phyloP scores from a whole-genome alignment of 1,284 basidiomycete species.

The Phenoliferia sp. region DNA sequence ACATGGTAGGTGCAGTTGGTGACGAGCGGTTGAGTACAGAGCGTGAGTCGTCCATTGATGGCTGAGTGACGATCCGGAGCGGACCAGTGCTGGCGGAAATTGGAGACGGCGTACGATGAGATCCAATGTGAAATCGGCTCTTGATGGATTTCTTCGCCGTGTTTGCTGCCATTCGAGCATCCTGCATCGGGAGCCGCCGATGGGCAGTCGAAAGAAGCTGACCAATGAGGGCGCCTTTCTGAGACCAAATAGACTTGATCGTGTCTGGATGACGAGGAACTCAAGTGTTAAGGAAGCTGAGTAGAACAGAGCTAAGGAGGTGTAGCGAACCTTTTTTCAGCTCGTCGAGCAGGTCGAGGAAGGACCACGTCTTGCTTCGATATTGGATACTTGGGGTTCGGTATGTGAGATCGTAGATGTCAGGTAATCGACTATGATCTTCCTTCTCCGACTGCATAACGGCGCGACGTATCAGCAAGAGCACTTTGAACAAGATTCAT shows the following conservation, averaged over 20 bases:
- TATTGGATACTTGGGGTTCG: constrained; percentile 61
- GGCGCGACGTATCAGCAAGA: constrained; percentile 37
- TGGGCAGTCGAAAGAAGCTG: constrained; percentile 42
- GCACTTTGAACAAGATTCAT: neutral
- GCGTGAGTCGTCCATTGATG: neutral
- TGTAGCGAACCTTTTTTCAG: constrained; percentile 73
- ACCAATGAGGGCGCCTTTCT: constrained; percentile 43
- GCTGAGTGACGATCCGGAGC: neutral
- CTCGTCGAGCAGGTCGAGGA: constrained; percentile 73
- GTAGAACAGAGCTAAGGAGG: no score
- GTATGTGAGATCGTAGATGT: constrained; percentile 52
- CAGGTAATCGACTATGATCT: constrained; percentile 45
- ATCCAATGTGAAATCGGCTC: neutral
- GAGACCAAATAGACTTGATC: constrained; percentile 42
- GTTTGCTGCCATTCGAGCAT: constrained; percentile 11
- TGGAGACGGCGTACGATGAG: neutral
- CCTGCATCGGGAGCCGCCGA: constrained; percentile 14
- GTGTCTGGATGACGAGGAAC: constrained; percentile 33
- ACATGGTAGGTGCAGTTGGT: neutral
- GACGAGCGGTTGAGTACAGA: no score
- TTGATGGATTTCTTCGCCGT: neutral
- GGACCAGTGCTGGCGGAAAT: neutral
- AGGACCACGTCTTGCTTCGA: constrained; percentile 80
- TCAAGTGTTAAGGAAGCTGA: no score
- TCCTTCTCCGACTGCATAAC: constrained; percentile 45